These are phyloP conservation scores for Hypoxylon sp. DNA, from an alignment of 2,329 filamentous ascomycete species.

Conservation along the genomic window DNA sequence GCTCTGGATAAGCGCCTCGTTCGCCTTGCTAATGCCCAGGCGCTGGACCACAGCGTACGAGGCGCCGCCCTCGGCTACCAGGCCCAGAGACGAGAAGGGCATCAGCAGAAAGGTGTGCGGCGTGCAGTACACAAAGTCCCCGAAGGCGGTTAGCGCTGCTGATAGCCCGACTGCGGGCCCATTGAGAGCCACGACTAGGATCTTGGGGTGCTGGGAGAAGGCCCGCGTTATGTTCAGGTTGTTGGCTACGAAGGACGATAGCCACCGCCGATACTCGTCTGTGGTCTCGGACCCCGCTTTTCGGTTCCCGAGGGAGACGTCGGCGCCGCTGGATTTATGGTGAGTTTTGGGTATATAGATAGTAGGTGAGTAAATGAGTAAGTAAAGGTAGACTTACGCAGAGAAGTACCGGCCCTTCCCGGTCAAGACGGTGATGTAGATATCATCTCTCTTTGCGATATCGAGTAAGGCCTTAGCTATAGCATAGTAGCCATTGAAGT, in stretches of 20 bases:
- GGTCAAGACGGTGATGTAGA: slow-evolving; percentile 87
- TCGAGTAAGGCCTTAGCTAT: slow-evolving; percentile 81
- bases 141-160: slow-evolving; percentile 84
- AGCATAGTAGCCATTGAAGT: slow-evolving; percentile 79
- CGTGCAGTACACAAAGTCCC: slow-evolving; percentile 92
- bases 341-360: slow-evolving; percentile 3
- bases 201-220: slow-evolving; percentile 94
- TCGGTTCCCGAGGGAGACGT: slow-evolving; percentile 73
- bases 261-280: slow-evolving; percentile 67
- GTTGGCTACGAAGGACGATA: slow-evolving; percentile 81
- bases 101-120: slow-evolving; percentile 89
- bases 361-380: neutral
- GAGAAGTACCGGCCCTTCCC: slow-evolving; percentile 90
- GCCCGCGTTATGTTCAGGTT: slow-evolving; percentile 92
- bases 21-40: slow-evolving; percentile 84
- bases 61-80: slow-evolving; percentile 90
- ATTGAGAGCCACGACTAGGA: slow-evolving; percentile 92
- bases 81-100: slow-evolving; percentile 89
- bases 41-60: slow-evolving; percentile 83
- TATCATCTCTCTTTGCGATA: slow-evolving; percentile 82
- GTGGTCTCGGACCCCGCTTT: slow-evolving; percentile 20
- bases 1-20: slow-evolving; percentile 94
- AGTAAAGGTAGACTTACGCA: slow-evolving; percentile 72
- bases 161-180: slow-evolving; percentile 91
- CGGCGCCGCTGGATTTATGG: slow-evolving; percentile 75